A percentile compares a stretch with the other conserved stretches of the same genome.
phyloP scores from a whole-genome alignment of 1,284 basidiomycete species.

The Golubevia sp. region DNA sequence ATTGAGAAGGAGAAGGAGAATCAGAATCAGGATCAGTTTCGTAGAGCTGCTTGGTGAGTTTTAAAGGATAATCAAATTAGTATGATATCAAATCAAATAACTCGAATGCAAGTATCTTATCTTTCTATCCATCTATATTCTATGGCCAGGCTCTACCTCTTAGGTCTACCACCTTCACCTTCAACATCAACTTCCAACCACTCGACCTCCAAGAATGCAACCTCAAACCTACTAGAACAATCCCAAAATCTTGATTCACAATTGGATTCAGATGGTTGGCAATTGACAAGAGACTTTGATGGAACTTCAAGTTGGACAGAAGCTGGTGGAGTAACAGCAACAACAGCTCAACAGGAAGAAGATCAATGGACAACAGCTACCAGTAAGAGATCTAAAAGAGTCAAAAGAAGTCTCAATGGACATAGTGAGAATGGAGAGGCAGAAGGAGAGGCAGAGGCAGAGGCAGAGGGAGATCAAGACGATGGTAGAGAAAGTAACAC shows the following conservation, averaged over 20 bases:
- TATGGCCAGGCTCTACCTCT: background rate
- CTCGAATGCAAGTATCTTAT: background rate
- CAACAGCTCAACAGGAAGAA: background rate
- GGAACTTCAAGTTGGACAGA: background rate
- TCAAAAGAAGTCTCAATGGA: too few species aligned
- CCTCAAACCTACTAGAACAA: background rate
- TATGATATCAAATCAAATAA: background rate
- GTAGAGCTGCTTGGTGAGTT: slow-evolving; percentile 5
- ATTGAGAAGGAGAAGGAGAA: too few species aligned
- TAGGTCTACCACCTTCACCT: background rate
- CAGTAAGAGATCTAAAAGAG: slow-evolving; percentile 10
- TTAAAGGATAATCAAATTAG: background rate
- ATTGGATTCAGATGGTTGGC: slow-evolving; percentile 29
- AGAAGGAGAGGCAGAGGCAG: too few species aligned
- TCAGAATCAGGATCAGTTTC: background rate
- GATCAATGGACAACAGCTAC: slow-evolving; percentile 24
- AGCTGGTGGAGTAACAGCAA: slow-evolving; percentile 1
- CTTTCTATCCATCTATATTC: background rate
- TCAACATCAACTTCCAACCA: background rate
- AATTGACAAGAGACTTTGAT: slow-evolving; percentile 13
- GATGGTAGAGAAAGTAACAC: slow-evolving; percentile 1
- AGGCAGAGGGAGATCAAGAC: background rate
- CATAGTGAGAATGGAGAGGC: too few species aligned
- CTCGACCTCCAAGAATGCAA: background rate
- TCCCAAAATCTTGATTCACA: slow-evolving; percentile 4